Base-by-base conservation (phyloP, 352 stramenopile species). In the Lagenidium sp. region DNA sequence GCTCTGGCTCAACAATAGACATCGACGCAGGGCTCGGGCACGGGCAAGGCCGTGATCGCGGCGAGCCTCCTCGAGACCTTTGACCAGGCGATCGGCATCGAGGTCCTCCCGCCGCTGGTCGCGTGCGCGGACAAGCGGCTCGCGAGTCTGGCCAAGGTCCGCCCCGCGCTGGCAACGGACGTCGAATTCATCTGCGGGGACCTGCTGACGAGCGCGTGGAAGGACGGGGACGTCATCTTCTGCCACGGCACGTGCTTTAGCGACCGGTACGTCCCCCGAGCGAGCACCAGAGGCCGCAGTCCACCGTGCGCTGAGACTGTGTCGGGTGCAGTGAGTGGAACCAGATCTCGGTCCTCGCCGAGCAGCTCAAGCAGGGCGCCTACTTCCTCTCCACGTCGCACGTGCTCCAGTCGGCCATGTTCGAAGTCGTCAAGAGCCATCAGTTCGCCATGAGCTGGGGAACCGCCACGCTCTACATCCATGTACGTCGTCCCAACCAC, bases 301-400 rank as follows among this genome's bases (percentile, higher is more conserved):
- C n/a, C n/a, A n/a, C n/a, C n/a, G n/a, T n/a, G n/a, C n/a, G n/a
- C n/a, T n/a, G n/a, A n/a, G n/a, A n/a, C n/a, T n/a, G n/a, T n/a
- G n/a, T n/a, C n/a, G n/a, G n/a, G n/a, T 23, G 11, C 24, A 93
- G 80, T 22, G 76, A 90, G 36, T 94, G 81, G 81, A 41, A 57
- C 1, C 63, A 83, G 39, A 90, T 94, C 50, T 91, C 76, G 46
- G 46, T 87, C 32, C 60, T 66, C 4, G 78, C 81, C 2, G 81
- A 94, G 44, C 72, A 85, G 49, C 64, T 94, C 22, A 91, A 89
- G 54, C 81, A 94, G 45, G 81, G 81, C 36, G 65, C 78, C 16
- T 94, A 68, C 59, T 89, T 94, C 43, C 60, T 94, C 34, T 91
- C 81, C 23, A 87, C 78, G 35, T 88, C 76, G 3, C 78, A 91